A percentile compares a stretch with the other conserved stretches of the same genome.
Evolutionary conservation across 2,329 filamentous ascomycete genomes (phyloP).

Genomic region (Trichophaea hybrida): DNA sequence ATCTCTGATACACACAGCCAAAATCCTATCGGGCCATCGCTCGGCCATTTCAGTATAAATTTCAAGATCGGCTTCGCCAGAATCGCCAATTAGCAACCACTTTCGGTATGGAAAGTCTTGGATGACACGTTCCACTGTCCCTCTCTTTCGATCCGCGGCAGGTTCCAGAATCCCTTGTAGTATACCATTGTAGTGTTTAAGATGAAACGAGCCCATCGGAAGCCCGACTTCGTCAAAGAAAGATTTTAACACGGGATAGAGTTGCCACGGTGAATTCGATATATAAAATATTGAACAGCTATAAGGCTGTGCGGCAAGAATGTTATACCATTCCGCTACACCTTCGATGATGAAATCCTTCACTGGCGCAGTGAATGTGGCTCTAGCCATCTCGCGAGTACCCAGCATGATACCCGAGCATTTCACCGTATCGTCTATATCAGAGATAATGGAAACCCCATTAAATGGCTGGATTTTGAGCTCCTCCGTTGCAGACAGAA

Average conservation of each 20-base stretch:
- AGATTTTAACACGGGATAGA: conserved; percentile 75
- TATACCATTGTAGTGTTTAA: conserved; percentile 96
- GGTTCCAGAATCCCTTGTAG: conserved; percentile 96
- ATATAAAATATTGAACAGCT: conserved; percentile 91
- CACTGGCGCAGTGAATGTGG: conserved; percentile 82
- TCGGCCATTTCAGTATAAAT: conserved; percentile 90
- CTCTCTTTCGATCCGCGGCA: conserved; percentile 85
- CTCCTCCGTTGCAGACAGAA: conserved; percentile 65
- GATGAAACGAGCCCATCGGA: conserved; percentile 76
- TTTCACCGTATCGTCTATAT: conserved; percentile 96
- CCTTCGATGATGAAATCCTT: conserved; percentile 69
- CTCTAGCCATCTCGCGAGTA: conserved; percentile 86
- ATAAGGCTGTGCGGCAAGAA: conserved; percentile 49
- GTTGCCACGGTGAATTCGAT: conserved; percentile 98
- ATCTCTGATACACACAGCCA: conserved; percentile 86
- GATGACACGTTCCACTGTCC: conserved; percentile 70
- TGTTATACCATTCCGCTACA: conserved; percentile 76
- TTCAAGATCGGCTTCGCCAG: conserved; percentile 90
- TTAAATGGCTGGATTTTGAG: conserved; percentile 57
- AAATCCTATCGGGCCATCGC: conserved; percentile 65
- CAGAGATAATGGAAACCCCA: conserved; percentile 86
- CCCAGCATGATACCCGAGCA: conserved; percentile 79
- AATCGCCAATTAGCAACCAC: conserved; percentile 88
- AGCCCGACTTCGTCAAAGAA: conserved; percentile 71
- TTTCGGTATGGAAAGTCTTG: conserved; percentile 76